phyloP scores from a whole-genome alignment of 2,329 filamentous ascomycete genomes.

The Talaromyces piceae region DNA sequence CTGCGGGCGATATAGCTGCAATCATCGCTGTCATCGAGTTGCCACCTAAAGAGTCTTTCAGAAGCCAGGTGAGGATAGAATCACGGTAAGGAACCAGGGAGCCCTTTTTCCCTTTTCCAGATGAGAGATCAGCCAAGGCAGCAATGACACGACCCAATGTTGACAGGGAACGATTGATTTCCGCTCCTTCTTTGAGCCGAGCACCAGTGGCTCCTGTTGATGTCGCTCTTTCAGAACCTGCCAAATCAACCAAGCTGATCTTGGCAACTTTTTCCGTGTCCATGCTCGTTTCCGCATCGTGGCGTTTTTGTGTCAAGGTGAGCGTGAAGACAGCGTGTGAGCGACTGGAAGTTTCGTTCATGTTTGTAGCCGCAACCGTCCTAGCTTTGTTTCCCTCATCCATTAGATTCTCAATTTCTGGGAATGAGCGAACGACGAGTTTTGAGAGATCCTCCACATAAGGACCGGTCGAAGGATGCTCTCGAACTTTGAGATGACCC shows the following conservation, averaged over 20 bases:
- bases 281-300: slow-evolving; percentile 90
- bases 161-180: slow-evolving; percentile 95
- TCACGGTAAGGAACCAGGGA: slow-evolving; percentile 92
- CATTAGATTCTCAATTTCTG: slow-evolving; percentile 96
- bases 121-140: slow-evolving; percentile 82
- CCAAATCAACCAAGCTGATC: slow-evolving; percentile 95
- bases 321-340: slow-evolving; percentile 97
- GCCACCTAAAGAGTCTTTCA: slow-evolving; percentile 94
- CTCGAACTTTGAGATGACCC: slow-evolving; percentile 91
- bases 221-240: slow-evolving; percentile 93
- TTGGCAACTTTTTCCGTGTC: slow-evolving; percentile 96
- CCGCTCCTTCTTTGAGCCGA: slow-evolving; percentile 90
- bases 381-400: slow-evolving; percentile 98
- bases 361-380: slow-evolving; percentile 97
- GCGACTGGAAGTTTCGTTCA: slow-evolving; percentile 98
- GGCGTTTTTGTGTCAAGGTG: slow-evolving; percentile 87
- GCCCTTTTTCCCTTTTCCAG: slow-evolving; percentile 67
- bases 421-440: slow-evolving; percentile 83
- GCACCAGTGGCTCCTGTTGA: slow-evolving; percentile 95
- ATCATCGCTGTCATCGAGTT: slow-evolving; percentile 99
- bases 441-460: slow-evolving; percentile 98
- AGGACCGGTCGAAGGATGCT: slow-evolving; percentile 93
- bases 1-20: slow-evolving; percentile 92
- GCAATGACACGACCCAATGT: slow-evolving; percentile 97
- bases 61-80: slow-evolving; percentile 88